Evolutionary conservation across 495 filamentous ascomycete genomes (phyloP).

Genomic region (Xylaria palmicola): DNA sequence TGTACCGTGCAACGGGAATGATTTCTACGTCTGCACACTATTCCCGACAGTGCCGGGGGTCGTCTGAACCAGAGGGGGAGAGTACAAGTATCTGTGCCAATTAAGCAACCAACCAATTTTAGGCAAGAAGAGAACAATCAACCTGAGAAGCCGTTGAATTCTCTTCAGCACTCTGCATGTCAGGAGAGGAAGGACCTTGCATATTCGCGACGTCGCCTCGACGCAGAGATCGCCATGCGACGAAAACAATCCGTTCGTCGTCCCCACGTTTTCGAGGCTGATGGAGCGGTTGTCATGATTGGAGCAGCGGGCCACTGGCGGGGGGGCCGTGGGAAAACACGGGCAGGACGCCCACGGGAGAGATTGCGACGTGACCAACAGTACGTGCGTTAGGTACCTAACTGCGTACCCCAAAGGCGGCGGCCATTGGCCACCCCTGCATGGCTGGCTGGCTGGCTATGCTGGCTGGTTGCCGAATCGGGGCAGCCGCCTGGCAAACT

Average conservation of each 20-base stretch:
- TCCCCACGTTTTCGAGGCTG: neutral
- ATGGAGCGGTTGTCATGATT: neutral
- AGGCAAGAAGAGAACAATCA: neutral
- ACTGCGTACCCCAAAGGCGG: neutral
- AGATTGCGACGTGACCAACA: constrained; percentile 6
- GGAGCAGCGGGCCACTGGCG: too few species aligned
- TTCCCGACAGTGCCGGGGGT: neutral
- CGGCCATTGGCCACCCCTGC: constrained; percentile 6
- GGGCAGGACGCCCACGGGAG: neutral
- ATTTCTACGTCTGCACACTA: neutral
- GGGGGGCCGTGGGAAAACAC: constrained; percentile 18
- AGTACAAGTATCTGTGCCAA: neutral
- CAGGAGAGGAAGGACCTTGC: constrained; percentile 7
- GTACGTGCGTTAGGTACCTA: too few species aligned
- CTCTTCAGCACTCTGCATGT: neutral
- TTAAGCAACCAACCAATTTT: neutral
- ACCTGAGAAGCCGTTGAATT: neutral
- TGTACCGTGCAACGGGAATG: neutral
- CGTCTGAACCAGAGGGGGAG: neutral
- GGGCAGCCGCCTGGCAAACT: neutral
- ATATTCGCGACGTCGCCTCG: constrained; percentile 1
- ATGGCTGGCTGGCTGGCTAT: too few species aligned
- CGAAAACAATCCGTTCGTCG: constrained; percentile 9
- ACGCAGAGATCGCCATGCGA: constrained; percentile 11
- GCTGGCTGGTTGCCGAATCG: constrained; percentile 1